These are phyloP conservation scores for Chaetomium fimeti DNA, from an alignment of 495 filamentous ascomycete genomes.

Conservation along the genomic window DNA sequence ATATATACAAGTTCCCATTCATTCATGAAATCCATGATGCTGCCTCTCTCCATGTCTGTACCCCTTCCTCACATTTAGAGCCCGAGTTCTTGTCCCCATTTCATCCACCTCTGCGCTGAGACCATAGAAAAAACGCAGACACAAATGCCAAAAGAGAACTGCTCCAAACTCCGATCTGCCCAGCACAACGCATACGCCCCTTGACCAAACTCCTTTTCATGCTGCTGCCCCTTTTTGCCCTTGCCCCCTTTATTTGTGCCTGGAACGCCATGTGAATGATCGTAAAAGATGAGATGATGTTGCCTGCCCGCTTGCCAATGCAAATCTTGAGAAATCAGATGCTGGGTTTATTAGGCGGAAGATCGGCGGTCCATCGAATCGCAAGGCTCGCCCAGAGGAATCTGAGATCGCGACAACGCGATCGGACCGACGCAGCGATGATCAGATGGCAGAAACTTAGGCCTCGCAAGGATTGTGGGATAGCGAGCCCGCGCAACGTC, in stretches of 20 bases:
- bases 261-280: not conserved
- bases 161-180: not conserved
- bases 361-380: not conserved
- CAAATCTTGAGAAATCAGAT: not conserved
- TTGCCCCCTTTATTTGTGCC: not conserved
- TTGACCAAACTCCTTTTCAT: constrained; percentile 1
- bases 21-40: not conserved
- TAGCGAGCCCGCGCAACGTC: not conserved
- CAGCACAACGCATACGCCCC: not conserved
- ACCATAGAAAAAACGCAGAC: not conserved
- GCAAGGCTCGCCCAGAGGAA: not conserved
- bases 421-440: not conserved
- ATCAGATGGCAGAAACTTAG: not conserved
- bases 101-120: not conserved
- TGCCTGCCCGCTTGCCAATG: constrained; percentile 1
- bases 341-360: not conserved
- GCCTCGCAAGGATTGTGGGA: not conserved
- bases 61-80: no score
- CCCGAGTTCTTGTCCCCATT: not conserved
- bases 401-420: not conserved
- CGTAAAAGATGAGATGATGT: not conserved
- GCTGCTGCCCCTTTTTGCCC: not conserved
- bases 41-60: not conserved
- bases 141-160: not conserved
- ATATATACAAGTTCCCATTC: not conserved